Evolutionary conservation across 2,329 filamentous ascomycete species (phyloP), one percentile per base, ranked within the genome.

Genomic region (Cladorrhinum sp.): DNA sequence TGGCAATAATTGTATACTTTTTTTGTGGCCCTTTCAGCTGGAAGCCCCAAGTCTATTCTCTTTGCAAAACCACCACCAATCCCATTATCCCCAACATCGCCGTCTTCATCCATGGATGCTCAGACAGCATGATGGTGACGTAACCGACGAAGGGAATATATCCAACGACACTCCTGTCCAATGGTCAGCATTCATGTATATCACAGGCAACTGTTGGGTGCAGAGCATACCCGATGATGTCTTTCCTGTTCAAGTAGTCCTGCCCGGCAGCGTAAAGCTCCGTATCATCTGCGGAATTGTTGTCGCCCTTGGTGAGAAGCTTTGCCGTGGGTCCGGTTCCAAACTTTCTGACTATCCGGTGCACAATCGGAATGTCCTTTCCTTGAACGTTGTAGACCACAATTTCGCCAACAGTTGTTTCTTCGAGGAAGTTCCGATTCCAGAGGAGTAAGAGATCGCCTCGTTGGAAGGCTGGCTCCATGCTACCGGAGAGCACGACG

Each of bases 281-380:
- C 16, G 92, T 96, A 74, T 99, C 95, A 75, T 98, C 94, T 48
- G 91, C 90, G 7, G 86, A 77, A 74, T 99, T 99, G 81, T 98
- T 99, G 78, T 99, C 95, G 67, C 95, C 95, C 78, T 99, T 99
- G 33, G 95, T 99, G 60, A 99, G 84, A 20, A 99, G 85, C 72
- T 91, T 80, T n/a, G 85, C 84, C 55, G 74, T 81, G 61, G 71
- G 84, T 79, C 85, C 85, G 28, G 70, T 70, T 21, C 86, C 86
- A 72, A 87, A 88, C 72, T 86, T 87, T 76, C 93, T 85, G 58
- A 98, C 89, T 9, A 98, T 84, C 55, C 95, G 82, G 79, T 99
- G 95, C 67, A 99, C 95, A 75, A 99, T 99, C 28, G 95, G 95
- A 65, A 99, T 98, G 67, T 96, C 91, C 81, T 98, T 99, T 61